Percentiles rank a stretch among this genome's conserved stretches.
Conservation (phyloP, 345 rosid genomes). For the Isatis tinctoria region DNA sequence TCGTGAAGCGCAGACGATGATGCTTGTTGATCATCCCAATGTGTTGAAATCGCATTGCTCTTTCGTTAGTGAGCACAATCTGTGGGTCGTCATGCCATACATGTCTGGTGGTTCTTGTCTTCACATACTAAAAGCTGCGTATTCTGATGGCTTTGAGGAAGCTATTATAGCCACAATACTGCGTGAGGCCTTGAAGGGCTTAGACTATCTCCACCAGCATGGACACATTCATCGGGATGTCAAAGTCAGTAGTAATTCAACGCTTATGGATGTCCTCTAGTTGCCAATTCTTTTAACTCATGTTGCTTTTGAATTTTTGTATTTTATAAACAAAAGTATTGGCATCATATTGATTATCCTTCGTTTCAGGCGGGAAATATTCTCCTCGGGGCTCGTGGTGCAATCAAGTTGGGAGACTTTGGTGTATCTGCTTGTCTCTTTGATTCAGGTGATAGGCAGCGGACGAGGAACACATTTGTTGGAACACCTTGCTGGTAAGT, state of each 20-base stretch:
- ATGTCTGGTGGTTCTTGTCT: conserved; percentile 99
- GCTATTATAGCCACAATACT: conserved; percentile 77
- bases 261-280: background rate
- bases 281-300: background rate
- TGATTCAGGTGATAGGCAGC: conserved; percentile 98
- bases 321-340: background rate
- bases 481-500: conserved; percentile 98
- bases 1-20: conserved; percentile 96
- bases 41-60: conserved; percentile 93
- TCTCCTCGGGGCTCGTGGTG: conserved; percentile 76
- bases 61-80: conserved; percentile 80
- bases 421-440: conserved; percentile 98
- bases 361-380: conserved; percentile 82
- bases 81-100: conserved; percentile 98
- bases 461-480: conserved; percentile 95
- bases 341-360: background rate
- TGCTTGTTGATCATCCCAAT: conserved; percentile 88
- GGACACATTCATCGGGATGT: conserved; percentile 98
- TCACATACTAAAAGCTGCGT: conserved; percentile 91
- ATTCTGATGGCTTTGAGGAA: conserved; percentile 97
- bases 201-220: conserved; percentile 97
- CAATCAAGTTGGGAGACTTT: conserved; percentile 88
- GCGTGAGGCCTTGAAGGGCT: conserved; percentile 82
- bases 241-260: conserved; percentile 57
- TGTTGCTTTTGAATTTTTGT: background rate